Percentiles rank a stretch among this genome's conserved stretches.
These are phyloP conservation scores for Russula griseocarnosa DNA, from an alignment of 768 basidiomycete species.

Conservation along the genomic window DNA sequence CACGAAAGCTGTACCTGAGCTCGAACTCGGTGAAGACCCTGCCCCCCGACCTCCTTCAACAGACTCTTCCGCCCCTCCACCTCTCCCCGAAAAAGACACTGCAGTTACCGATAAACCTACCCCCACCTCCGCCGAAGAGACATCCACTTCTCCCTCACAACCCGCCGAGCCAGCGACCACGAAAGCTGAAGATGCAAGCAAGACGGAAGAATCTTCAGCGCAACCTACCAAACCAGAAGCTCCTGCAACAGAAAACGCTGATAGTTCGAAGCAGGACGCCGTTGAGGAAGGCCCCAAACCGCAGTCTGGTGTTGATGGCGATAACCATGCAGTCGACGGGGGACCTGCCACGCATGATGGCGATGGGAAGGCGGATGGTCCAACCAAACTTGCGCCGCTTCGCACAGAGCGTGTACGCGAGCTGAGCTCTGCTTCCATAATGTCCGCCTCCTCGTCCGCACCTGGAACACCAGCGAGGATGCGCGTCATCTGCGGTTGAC, in stretches of 20 bases:
- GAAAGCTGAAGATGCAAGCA: background rate
- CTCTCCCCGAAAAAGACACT: slow-evolving; percentile 6
- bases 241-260: background rate
- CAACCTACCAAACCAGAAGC: background rate
- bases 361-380: background rate
- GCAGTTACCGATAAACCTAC: background rate
- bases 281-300: background rate
- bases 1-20: background rate
- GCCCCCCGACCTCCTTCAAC: background rate
- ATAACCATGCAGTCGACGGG: background rate
- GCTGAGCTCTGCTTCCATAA: slow-evolving; percentile 11
- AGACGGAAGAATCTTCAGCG: background rate
- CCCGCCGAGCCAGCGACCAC: background rate
- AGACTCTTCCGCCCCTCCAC: background rate
- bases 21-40: background rate
- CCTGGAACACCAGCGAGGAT: slow-evolving; percentile 17
- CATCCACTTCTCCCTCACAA: background rate
- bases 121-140: background rate
- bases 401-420: slow-evolving; percentile 10
- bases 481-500: slow-evolving; percentile 7
- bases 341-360: background rate
- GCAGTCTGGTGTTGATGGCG: background rate
- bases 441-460: background rate
- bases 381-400: background rate
- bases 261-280: background rate